A percentile compares a stretch with the other conserved stretches of the same genome.
These are phyloP conservation scores for Thielaviopsis ethacetica DNA, from an alignment of 2,329 filamentous ascomycete genomes.

Conservation along the genomic window DNA sequence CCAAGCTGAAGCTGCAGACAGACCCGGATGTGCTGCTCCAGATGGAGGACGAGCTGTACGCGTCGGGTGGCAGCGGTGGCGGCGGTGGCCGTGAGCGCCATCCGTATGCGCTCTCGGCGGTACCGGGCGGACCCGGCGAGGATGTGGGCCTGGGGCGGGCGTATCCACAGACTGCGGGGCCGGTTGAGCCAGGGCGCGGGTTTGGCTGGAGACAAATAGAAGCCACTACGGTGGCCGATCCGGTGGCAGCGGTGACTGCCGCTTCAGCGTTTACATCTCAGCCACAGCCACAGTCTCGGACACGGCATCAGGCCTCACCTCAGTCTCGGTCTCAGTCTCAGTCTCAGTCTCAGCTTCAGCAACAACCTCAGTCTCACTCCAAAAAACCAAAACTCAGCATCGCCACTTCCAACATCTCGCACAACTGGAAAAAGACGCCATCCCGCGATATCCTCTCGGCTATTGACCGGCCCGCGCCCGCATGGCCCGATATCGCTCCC, in stretches of 20 bases:
- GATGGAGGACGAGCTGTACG: constrained; percentile 8
- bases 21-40: constrained; percentile 7
- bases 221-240: neutral
- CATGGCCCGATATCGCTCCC: constrained; percentile 1
- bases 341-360: neutral
- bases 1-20: constrained; percentile 10
- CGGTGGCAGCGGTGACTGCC: neutral
- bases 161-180: neutral
- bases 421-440: constrained; percentile 9
- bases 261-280: neutral
- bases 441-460: constrained; percentile 2
- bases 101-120: neutral
- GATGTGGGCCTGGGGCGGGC: neutral
- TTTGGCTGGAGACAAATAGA: constrained; percentile 6
- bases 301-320: neutral
- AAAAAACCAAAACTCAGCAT: constrained; percentile 9
- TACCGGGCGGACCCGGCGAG: neutral
- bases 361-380: neutral
- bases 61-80: neutral
- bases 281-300: neutral
- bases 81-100: neutral
- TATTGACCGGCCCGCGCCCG: constrained; percentile 5
- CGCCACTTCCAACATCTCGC: neutral
- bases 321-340: neutral
- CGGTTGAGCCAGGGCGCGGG: neutral